Evolutionary conservation across 805 yeast genomes (phyloP), one percentile per base, ranked within the genome.

Genomic region (Lachancea quebecensis): DNA sequence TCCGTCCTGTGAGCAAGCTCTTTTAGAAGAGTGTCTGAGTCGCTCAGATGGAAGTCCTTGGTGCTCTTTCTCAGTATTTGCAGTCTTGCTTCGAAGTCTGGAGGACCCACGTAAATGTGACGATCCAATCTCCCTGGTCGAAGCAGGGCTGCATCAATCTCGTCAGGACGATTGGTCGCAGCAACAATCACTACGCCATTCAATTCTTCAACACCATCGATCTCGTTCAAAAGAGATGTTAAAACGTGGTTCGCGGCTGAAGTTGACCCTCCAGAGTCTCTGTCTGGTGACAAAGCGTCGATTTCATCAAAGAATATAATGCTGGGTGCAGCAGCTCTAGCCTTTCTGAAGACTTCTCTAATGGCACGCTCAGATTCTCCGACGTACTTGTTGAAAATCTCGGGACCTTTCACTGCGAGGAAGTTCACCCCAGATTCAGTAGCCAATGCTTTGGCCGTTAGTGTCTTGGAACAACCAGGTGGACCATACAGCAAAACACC

Each of bases 41-140:
- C 45, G 10, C 65, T 69, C 12, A 85, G 55, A 9, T 77, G 63
- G 75, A 93, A 91, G 40, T 79, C 78, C 34, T 65, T 60, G 21
- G 91, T 79, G 49, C 82, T 78, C 52, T 89, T 89, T 40, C 69
- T 67, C 47, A 93, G 64, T 16, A 93, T 91, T 58, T 87, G 89
- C 38, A 78, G 61, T 45, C 98, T 74, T 0, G 97, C 96, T 1
- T 73, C 80, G 42, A 56, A 65, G 59, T 90, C 95, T 0, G 99
- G 99, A 2, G 98, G 98, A 0, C 85, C 77, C 9, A 93, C 98
- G 59, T 87, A 93, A 29, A 93, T 79, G 53, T 91, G 91, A 55
- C 98, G 77, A 60, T 93, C 99, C 51, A 93, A 71, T 61, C 99
- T 77, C 0, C 99, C 99, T 0, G 99, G 99, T 57, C 99, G 78